Evolutionary conservation across 495 filamentous ascomycete genomes (phyloP).

Genomic region (Friedmanniomyces simplex): DNA sequence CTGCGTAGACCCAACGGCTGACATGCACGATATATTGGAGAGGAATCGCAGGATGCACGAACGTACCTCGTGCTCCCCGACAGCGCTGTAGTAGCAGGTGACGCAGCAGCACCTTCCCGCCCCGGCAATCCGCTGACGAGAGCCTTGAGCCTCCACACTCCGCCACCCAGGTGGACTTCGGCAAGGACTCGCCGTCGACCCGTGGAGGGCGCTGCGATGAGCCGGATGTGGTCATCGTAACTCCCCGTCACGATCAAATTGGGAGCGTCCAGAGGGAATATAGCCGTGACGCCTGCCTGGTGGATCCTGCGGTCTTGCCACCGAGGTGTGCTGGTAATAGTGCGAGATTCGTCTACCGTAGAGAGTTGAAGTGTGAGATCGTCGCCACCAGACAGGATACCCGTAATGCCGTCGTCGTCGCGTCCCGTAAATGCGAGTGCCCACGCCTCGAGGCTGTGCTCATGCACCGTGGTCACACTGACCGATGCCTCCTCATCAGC

Average conservation of each 20-base stretch:
- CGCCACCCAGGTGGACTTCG: conserved; percentile 64
- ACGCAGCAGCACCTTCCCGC: background rate
- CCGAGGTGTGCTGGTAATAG: conserved; percentile 4
- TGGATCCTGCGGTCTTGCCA: conserved; percentile 47
- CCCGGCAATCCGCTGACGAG: background rate
- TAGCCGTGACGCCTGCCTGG: conserved; percentile 76
- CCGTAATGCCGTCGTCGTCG: conserved; percentile 14
- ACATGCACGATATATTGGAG: background rate
- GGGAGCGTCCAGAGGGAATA: conserved; percentile 54
- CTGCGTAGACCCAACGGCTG: background rate
- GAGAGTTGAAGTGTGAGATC: conserved; percentile 35
- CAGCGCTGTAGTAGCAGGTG: background rate
- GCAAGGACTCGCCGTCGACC: conserved; percentile 39
- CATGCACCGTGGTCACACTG: background rate
- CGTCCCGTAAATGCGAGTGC: conserved; percentile 43
- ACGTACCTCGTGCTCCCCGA: background rate
- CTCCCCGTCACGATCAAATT: conserved; percentile 71
- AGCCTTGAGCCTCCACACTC: conserved; percentile 79
- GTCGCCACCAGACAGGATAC: conserved; percentile 58
- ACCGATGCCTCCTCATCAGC: background rate
- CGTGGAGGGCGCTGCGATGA: conserved; percentile 29
- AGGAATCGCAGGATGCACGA: background rate
- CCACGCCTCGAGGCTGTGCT: conserved; percentile 57
- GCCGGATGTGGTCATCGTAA: conserved; percentile 77
- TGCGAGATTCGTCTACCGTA: conserved; percentile 12